Conservation (phyloP, 2,329 filamentous ascomycete genomes). For the Aspergillus piperis region DNA sequence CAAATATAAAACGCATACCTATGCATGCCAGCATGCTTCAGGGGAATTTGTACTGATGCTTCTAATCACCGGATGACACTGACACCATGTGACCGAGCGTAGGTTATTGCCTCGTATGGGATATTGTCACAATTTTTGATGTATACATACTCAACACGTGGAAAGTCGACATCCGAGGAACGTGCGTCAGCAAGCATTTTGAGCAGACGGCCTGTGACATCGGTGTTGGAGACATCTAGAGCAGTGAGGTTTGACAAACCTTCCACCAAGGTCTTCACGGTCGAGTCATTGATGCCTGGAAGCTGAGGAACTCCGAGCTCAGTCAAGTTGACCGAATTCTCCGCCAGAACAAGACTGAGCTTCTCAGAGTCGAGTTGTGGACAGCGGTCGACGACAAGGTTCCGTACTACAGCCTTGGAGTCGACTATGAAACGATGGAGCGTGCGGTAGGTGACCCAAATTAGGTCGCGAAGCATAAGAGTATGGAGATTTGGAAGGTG, state of each 20-base stretch:
- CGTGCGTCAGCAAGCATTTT: conserved; percentile 34
- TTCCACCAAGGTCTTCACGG: conserved; percentile 21
- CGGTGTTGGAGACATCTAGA: conserved; percentile 37
- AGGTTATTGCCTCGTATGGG: neutral
- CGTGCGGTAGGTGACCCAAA: conserved; percentile 23
- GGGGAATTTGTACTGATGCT: neutral
- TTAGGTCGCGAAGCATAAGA: conserved; percentile 30
- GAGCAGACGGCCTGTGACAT: conserved; percentile 37
- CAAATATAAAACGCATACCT: neutral
- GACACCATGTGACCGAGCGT: neutral
- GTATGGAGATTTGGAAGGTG: conserved; percentile 30
- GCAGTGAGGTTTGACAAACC: conserved; percentile 32
- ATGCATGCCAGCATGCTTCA: neutral
- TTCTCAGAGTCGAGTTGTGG: conserved; percentile 20
- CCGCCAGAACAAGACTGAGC: conserved; percentile 19
- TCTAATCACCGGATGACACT: neutral
- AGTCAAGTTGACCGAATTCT: conserved; percentile 25
- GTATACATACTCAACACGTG: conserved; percentile 24
- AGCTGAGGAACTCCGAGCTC: conserved; percentile 34
- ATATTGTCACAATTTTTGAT: neutral
- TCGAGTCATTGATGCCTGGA: conserved; percentile 28
- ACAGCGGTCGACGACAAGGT: conserved; percentile 32
- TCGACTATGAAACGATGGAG: conserved; percentile 21
- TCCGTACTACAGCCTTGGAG: conserved; percentile 25
- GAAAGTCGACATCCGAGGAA: conserved; percentile 5